Base-by-base conservation (phyloP, 306 rosid genomes). In the Cicer pinnatifidum region DNA sequence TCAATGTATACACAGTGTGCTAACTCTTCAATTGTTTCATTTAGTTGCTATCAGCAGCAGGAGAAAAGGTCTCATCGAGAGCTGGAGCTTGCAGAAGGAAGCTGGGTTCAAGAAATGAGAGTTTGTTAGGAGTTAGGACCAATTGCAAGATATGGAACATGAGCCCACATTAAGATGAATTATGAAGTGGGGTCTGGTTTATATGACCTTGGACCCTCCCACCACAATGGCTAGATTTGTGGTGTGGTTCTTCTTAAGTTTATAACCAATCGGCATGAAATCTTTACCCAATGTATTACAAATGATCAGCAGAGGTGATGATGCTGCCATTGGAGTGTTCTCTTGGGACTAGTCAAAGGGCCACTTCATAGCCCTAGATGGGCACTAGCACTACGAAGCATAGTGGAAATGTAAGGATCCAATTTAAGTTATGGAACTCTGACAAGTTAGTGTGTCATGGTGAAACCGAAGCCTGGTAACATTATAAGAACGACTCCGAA, bases 401-500 rank as follows among this genome's bases (percentile, higher is more conserved):
- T 28, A 28, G 4, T 28, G 33, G 33, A 28, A 28, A 28, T 28
- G 33, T 28, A 28, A 2, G 12, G 48, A 44, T 44, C 48, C 48
- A 44, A 44, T 44, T 44, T 44, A 9, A 44, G 48, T 44, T 44
- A 41, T 41, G 47, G 9, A 11, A 43, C 47, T 28, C 33, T 28
- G 4, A 28, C 33, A 28, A 28, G 33, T 28, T 17, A 17, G 19
- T 17, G 19, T 17, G 59, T 19, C 77, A 44, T 11, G 46, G 75
- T 52, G 76, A 65, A 82, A 79, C 40, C 57, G 47, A 53, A 59
- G 20, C 62, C 61, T 37, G 1, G 28, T 3, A 12, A 71, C 59
- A 44, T 23, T 46, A 71, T 11, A 43, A 72, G 37, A 64, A 57
- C 47, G 53, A 9, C 63, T 58, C 75, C 63, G 57, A 75, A 72